A percentile compares a stretch with the other conserved stretches of the same genome.
Evolutionary conservation across 306 rosid species (phyloP).

Genomic region (Vigna hirtella): DNA sequence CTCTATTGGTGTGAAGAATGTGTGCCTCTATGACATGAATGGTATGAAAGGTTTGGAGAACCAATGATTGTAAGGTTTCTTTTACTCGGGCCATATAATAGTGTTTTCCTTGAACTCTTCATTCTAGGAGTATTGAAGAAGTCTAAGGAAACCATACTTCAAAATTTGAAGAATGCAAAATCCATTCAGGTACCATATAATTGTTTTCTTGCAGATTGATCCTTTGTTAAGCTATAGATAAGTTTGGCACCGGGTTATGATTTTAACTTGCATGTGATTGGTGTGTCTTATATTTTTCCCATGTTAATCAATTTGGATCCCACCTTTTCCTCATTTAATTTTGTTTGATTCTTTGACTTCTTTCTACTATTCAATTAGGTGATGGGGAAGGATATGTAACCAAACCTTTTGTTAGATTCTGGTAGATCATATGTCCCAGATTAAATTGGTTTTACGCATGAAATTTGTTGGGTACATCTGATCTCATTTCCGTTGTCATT

Average conservation of each 20-base stretch:
- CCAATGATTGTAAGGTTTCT: slow-evolving; percentile 29
- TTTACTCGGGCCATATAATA: slow-evolving; percentile 29
- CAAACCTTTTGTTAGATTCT: slow-evolving; percentile 10
- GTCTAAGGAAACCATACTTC: slow-evolving; percentile 64
- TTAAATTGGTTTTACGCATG: slow-evolving; percentile 9
- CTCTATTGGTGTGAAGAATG: slow-evolving; percentile 66
- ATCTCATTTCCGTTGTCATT: background rate
- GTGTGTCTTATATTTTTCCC: slow-evolving; percentile 23
- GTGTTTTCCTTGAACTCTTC: slow-evolving; percentile 34
- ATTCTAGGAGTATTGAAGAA: slow-evolving; percentile 76
- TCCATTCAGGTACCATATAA: slow-evolving; percentile 58
- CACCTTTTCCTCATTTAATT: slow-evolving; percentile 4
- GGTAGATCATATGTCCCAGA: slow-evolving; percentile 3
- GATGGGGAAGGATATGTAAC: slow-evolving; percentile 13
- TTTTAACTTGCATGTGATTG: slow-evolving; percentile 15
- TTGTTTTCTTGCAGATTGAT: background rate
- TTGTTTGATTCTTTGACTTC: slow-evolving; percentile 4
- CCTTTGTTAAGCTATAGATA: slow-evolving; percentile 20
- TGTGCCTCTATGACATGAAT: slow-evolving; percentile 84
- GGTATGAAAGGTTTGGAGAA: slow-evolving; percentile 56
- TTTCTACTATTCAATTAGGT: background rate
- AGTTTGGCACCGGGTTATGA: slow-evolving; percentile 17
- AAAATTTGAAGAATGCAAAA: slow-evolving; percentile 55
- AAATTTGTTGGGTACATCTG: slow-evolving; percentile 18
- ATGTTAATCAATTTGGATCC: slow-evolving; percentile 30